These are phyloP conservation scores for Ophiobolus disseminans DNA, from an alignment of 2,329 filamentous ascomycete species.

Conservation along the genomic window DNA sequence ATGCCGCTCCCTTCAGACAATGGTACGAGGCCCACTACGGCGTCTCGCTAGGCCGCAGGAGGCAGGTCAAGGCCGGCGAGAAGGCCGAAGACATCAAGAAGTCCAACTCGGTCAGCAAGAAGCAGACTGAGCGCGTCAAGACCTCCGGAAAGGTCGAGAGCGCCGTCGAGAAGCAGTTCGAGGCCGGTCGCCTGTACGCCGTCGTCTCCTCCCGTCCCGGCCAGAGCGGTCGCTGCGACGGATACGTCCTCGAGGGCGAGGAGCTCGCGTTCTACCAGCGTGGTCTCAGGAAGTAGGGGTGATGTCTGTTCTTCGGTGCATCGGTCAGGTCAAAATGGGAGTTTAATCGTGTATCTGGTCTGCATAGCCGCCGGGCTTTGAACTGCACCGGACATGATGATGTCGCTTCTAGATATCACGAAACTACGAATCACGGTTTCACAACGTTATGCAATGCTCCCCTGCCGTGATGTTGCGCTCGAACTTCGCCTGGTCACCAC, in stretches of 20 bases:
- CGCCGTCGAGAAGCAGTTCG: constrained; percentile 97
- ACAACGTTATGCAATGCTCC: constrained; percentile 35
- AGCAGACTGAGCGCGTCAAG: constrained; percentile 88
- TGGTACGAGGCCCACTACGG: constrained; percentile 99
- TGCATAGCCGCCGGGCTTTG: constrained; percentile 47
- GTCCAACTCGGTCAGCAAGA: constrained; percentile 94
- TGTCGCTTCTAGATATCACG: constrained; percentile 51
- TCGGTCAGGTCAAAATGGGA: constrained; percentile 52
- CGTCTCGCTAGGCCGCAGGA: constrained; percentile 83
- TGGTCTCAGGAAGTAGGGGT: constrained; percentile 93
- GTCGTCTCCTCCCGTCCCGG: constrained; percentile 92
- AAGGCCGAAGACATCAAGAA: constrained; percentile 89
- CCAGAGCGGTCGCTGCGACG: constrained; percentile 95
- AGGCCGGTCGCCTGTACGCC: constrained; percentile 96
- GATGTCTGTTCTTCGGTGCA: constrained; percentile 50
- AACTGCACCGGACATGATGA: constrained; percentile 47
- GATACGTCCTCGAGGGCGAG: constrained; percentile 98
- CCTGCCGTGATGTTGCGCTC: not conserved
- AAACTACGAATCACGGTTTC: constrained; percentile 47
- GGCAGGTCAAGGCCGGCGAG: constrained; percentile 80
- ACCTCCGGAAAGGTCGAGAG: constrained; percentile 89
- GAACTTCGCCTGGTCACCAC: too few species aligned
- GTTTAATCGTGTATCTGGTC: constrained; percentile 52
- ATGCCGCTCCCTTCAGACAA: constrained; percentile 98
- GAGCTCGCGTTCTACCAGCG: constrained; percentile 99